Evolutionary conservation across 306 rosid genomes (phyloP).

Genomic region (Carpinus fangiana): DNA sequence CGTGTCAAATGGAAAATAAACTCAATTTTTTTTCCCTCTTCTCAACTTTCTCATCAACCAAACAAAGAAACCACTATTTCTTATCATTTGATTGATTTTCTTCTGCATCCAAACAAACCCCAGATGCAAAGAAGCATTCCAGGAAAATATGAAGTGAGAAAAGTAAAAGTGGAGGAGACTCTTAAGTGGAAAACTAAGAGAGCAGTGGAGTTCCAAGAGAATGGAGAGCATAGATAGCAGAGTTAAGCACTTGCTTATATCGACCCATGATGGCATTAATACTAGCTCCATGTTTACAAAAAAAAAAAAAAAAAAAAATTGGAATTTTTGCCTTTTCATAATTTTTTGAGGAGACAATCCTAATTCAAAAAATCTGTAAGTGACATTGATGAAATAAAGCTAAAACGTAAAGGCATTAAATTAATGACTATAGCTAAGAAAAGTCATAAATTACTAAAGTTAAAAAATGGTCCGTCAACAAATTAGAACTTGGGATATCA

Average conservation of each 20-base stretch:
- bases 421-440: too few species aligned
- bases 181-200: not conserved
- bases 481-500: too few species aligned
- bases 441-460: too few species aligned
- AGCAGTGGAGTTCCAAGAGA: slow-evolving; percentile 49
- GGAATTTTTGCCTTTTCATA: too few species aligned
- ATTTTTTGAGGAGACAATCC: too few species aligned
- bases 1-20: not conserved
- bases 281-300: slow-evolving; percentile 83
- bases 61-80: not conserved
- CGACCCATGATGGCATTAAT: slow-evolving; percentile 75
- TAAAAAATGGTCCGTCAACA: too few species aligned
- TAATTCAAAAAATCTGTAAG: too few species aligned
- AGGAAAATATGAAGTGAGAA: not conserved
- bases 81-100: slow-evolving; percentile 2
- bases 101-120: slow-evolving; percentile 2
- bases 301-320: not conserved
- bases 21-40: slow-evolving; percentile 3
- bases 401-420: too few species aligned
- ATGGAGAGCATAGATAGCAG: slow-evolving; percentile 68
- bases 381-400: too few species aligned
- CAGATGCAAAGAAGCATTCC: not conserved
- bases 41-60: slow-evolving; percentile 1
- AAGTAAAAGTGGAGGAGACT: too few species aligned
- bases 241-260: slow-evolving; percentile 26